Base-by-base conservation (phyloP, 2,329 filamentous ascomycete species). In the Zopfia rhizophila region DNA sequence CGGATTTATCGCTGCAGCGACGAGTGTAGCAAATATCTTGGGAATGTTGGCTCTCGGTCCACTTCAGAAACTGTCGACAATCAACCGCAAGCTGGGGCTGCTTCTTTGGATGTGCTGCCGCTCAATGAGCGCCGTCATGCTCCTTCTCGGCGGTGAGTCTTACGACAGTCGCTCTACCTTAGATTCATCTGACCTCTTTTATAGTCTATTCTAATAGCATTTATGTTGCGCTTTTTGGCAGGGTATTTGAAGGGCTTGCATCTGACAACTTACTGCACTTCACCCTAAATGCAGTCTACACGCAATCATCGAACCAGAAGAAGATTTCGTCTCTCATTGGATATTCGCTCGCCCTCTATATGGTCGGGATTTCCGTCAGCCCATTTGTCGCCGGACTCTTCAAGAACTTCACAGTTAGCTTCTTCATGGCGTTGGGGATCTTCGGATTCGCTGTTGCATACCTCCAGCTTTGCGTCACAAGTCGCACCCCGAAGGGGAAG, bases 201-300 rank as follows among this genome's bases (percentile, higher is more conserved):
- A n/a, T 16, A 53, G 50, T 50, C 12, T 18, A 14, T 5, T 3
- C 39, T 1, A 13, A 22, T 7, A 51, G 28, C 21, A 48, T 48
- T 24, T 21, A 27, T 17, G 19, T 48, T 11, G 47, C 51, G 4
- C 30, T 54, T 1, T 42, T 21, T 11, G 43, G 47, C 6, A 33
- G 47, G 8, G 23, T 51, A 2, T 54, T 54, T 22, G 51, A 54
- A 29, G 51, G 51, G 2, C 22, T 54, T 6, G 47, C 51, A 3
- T 44, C 51, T 4, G 51, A 54, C 21, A 54, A 54, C 28, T 11
- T 54, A 7, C 47, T 54, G 5, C 47, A 51, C 23, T 54, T 37
- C 14, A n/a, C n/a, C n/a, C n/a, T n/a, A n/a, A n/a, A n/a, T n/a
- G n/a, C n/a, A n/a, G n/a, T n/a, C n/a, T 30, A 30, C 18, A 30